Percentiles rank a stretch among this genome's conserved stretches.
These are phyloP conservation scores for Clavariopsis aquatica DNA, from an alignment of 495 filamentous ascomycete genomes.

Conservation along the genomic window DNA sequence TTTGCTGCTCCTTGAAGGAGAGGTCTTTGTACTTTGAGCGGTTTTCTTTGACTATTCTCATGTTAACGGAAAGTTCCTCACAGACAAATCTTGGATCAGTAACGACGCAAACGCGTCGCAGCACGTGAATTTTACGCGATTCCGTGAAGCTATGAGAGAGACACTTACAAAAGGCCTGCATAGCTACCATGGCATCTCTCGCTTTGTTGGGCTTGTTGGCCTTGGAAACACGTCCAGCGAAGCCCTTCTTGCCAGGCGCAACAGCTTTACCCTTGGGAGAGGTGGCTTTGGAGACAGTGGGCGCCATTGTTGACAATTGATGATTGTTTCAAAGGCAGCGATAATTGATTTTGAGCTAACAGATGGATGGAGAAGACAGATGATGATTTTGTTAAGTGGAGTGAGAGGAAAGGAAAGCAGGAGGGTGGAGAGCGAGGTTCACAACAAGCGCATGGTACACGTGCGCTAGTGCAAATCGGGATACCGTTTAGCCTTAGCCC, in stretches of 20 bases:
- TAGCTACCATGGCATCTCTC: constrained; percentile 27
- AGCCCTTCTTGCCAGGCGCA: background rate
- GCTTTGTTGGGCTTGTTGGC: constrained; percentile 21
- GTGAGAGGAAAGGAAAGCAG: background rate
- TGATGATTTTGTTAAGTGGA: constrained; percentile 6
- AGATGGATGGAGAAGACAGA: background rate
- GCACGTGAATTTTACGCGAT: constrained; percentile 15
- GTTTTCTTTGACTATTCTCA: constrained; percentile 25
- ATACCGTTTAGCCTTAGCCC: constrained; percentile 1
- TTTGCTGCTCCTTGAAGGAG: constrained; percentile 35
- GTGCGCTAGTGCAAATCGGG: constrained; percentile 16
- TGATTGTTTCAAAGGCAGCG: background rate
- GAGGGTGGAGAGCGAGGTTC: constrained; percentile 1
- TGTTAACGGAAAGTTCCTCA: background rate
- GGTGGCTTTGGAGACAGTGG: constrained; percentile 20
- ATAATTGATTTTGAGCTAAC: background rate
- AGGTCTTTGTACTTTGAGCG: constrained; percentile 28
- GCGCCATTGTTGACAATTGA: constrained; percentile 29
- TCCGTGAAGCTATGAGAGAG: background rate
- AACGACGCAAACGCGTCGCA: constrained; percentile 15
- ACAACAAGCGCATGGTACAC: constrained; percentile 9
- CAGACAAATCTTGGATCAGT: background rate
- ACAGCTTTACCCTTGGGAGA: constrained; percentile 24
- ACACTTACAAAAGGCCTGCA: constrained; percentile 34
- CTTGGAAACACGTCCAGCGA: constrained; percentile 9